Evolutionary conservation across 2,329 filamentous ascomycete genomes (phyloP), one percentile per base, ranked within the genome.

Genomic region (Cercospora sp.): DNA sequence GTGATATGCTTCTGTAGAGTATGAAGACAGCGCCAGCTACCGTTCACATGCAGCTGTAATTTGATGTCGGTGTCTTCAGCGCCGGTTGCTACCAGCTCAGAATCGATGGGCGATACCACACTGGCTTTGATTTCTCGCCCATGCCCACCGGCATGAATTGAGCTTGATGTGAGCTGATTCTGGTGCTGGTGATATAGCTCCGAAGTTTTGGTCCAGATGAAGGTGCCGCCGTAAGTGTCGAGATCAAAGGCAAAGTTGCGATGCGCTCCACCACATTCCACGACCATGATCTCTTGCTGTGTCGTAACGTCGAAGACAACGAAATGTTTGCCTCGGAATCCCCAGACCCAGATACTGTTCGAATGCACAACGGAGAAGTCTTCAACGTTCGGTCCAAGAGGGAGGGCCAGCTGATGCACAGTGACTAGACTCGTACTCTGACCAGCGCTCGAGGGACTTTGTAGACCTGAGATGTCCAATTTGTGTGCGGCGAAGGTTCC

Each of bases 231-330:
- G 51, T 75, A 74, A 1, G 72, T 68, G 1, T 69, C 68, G 32
- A 77, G 78, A 21, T 78, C 76, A 70, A 86, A 91, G 2, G 87
- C 86, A 85, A 93, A 97, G 34, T 86, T 89, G 65, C 94, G 87
- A 76, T 97, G 93, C 0, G 89, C 89, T 37, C 94, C 94, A 65
- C 94, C 94, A 76, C 94, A 97, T 60, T 93, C 89, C 32, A 97
- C 84, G 0, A 84, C 85, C 65, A 90, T 86, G 16, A 94, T 79
- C 74, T 94, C 90, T 66, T 88, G 85, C 67, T 92, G 88, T 1
- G 82, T 82, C 0, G 87, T 89, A 76, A 91, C 89, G 77, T 97
- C 92, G 87, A 92, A 95, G 9, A 94, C 85, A 12, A 97, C 83
- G 76, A 98, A 96, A 58, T 88, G 84, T 70, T 89, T 92, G 76